These are phyloP conservation scores for Podospora didyma DNA, from an alignment of 495 filamentous ascomycete species.

Conservation along the genomic window DNA sequence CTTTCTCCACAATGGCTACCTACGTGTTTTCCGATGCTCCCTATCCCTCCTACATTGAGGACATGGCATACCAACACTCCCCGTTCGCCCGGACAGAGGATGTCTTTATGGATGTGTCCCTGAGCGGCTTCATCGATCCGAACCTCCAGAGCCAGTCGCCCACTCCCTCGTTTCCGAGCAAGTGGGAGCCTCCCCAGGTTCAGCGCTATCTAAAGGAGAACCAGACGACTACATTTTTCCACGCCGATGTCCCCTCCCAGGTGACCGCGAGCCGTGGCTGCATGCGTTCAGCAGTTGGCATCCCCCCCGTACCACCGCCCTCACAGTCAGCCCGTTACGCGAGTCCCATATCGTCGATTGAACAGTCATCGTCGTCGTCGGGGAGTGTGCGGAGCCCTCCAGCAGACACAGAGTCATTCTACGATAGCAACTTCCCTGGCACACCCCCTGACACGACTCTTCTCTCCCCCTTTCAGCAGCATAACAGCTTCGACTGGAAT, in stretches of 20 bases:
- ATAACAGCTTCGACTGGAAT: constrained; percentile 9
- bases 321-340: constrained; percentile 23
- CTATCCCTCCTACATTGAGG: constrained; percentile 3
- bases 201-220: constrained; percentile 28
- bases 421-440: constrained; percentile 22
- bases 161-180: neutral
- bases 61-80: constrained; percentile 6
- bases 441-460: constrained; percentile 31
- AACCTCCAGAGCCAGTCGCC: constrained; percentile 13
- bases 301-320: constrained; percentile 16
- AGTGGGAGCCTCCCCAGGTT: constrained; percentile 16
- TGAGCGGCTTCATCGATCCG: constrained; percentile 20
- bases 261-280: constrained; percentile 10
- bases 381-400: constrained; percentile 34
- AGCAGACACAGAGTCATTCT: constrained; percentile 33
- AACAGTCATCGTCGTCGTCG: constrained; percentile 34
- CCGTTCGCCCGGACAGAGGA: constrained; percentile 5
- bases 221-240: constrained; percentile 22
- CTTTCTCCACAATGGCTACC: constrained; percentile 6
- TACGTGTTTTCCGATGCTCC: neutral
- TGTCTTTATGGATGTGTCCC: neutral
- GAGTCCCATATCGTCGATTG: constrained; percentile 29
- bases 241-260: constrained; percentile 8
- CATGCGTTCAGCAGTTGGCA: constrained; percentile 13
- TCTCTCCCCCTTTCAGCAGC: constrained; percentile 22